Conservation (phyloP, 768 basidiomycete genomes). For the Xerocomellus intermedius region DNA sequence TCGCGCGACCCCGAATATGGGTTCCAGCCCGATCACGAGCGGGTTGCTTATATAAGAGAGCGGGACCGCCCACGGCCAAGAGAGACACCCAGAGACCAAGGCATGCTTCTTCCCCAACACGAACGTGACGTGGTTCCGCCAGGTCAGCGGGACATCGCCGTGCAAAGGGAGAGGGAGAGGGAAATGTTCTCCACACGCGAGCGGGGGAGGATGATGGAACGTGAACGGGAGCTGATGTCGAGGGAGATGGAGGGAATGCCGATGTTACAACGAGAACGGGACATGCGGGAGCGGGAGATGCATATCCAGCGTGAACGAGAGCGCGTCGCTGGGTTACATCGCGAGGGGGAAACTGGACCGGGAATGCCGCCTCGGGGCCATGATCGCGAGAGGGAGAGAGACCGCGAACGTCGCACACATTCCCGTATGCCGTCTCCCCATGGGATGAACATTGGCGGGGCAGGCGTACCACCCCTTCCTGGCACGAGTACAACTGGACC, state of each 20-base stretch:
- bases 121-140: slow-evolving; percentile 21
- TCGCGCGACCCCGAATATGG: slow-evolving; percentile 25
- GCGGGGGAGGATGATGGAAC: slow-evolving; percentile 23
- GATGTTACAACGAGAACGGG: slow-evolving; percentile 25
- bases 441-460: slow-evolving; percentile 8
- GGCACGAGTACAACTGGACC: slow-evolving; percentile 13
- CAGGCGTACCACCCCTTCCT: slow-evolving; percentile 7
- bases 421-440: slow-evolving; percentile 30
- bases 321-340: slow-evolving; percentile 19
- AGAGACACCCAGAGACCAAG: slow-evolving; percentile 19
- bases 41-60: slow-evolving; percentile 22
- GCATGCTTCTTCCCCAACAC: slow-evolving; percentile 21
- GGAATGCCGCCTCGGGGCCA: slow-evolving; percentile 23
- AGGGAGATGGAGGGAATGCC: slow-evolving; percentile 26
- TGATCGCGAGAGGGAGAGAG: slow-evolving; percentile 32
- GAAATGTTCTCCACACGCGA: slow-evolving; percentile 19
- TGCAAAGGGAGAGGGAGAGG: slow-evolving; percentile 27
- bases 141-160: slow-evolving; percentile 20
- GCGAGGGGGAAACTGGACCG: slow-evolving; percentile 25
- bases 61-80: slow-evolving; percentile 23
- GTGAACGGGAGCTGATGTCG: slow-evolving; percentile 22
- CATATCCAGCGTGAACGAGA: slow-evolving; percentile 30
- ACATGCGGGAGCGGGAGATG: slow-evolving; percentile 26
- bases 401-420: slow-evolving; percentile 29
- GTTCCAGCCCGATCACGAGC: slow-evolving; percentile 23